Percentiles rank a stretch among this genome's conserved stretches.
Conservation (phyloP, 176 grass and related monocot genomes). For the Musa itinerans region DNA sequence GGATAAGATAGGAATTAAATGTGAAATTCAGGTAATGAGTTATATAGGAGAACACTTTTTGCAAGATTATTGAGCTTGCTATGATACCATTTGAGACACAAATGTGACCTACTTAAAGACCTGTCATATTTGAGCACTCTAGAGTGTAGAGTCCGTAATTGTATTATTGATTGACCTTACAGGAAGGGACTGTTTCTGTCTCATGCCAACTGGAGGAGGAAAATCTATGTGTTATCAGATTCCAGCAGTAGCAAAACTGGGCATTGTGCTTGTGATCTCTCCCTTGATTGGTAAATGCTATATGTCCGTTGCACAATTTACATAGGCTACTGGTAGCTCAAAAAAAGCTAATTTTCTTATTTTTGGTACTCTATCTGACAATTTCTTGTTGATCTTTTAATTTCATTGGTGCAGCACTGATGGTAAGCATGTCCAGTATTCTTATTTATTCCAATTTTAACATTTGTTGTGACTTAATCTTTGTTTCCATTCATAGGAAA, state of each 20-base stretch:
- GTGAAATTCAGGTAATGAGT: no score
- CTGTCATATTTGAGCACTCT: no score
- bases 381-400: constrained; percentile 29
- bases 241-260: constrained; percentile 73
- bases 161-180: constrained; percentile 16
- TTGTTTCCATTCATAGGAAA: constrained; percentile 45
- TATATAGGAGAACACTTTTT: no score
- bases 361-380: constrained; percentile 27
- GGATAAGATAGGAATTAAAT: no score
- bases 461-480: constrained; percentile 22
- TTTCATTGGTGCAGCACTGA: constrained; percentile 58
- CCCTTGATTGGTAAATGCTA: constrained; percentile 79
- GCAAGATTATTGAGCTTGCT: no score
- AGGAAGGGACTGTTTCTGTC: constrained; percentile 96
- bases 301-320: constrained; percentile 5
- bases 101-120: neutral
- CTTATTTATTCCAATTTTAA: constrained; percentile 13
- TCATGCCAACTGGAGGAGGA: constrained; percentile 97
- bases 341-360: constrained; percentile 12
- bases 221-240: constrained; percentile 98
- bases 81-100: no score
- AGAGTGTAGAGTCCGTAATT: constrained; percentile 15
- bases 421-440: constrained; percentile 43
- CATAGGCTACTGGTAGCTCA: constrained; percentile 12
- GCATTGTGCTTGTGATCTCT: constrained; percentile 92